phyloP scores from a whole-genome alignment of 441 rosid genomes.

The Croton setiger region DNA sequence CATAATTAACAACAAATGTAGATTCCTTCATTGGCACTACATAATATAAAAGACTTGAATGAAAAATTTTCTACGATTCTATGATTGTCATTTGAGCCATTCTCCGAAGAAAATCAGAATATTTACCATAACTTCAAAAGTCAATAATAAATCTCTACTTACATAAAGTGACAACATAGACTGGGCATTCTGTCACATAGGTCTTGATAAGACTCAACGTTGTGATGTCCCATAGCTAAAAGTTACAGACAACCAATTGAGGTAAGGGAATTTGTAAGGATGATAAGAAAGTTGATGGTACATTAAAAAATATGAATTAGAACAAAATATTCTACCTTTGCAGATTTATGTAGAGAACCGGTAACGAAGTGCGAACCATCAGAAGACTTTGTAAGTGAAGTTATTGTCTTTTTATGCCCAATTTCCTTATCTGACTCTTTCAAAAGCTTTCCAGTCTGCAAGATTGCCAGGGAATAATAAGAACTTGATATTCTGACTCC shows the following conservation, averaged over 20 bases:
- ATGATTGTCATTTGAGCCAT: neutral
- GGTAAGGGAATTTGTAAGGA: neutral
- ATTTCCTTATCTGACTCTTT: conserved; percentile 58
- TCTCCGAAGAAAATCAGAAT: neutral
- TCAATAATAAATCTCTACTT: conserved; percentile 24
- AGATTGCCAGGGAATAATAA: conserved; percentile 6
- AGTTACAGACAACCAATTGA: conserved; percentile 22
- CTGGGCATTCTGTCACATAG: conserved; percentile 71
- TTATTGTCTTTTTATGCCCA: conserved; percentile 77
- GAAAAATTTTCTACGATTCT: neutral
- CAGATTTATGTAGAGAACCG: conserved; percentile 91
- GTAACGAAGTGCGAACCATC: conserved; percentile 83
- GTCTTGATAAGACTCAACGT: conserved; percentile 74
- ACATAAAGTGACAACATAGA: conserved; percentile 91
- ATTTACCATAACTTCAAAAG: neutral
- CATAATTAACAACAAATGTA: neutral
- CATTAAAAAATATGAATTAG: neutral
- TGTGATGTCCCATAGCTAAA: conserved; percentile 80
- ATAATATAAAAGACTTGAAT: neutral
- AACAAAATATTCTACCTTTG: conserved; percentile 49
- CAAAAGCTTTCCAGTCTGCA: conserved; percentile 79
- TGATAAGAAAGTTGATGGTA: neutral
- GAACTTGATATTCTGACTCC: neutral
- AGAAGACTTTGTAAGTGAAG: conserved; percentile 67
- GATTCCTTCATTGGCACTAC: neutral